These are phyloP conservation scores for Pyrenophora seminiperda DNA, from an alignment of 2,329 filamentous ascomycete genomes.

Conservation along the genomic window DNA sequence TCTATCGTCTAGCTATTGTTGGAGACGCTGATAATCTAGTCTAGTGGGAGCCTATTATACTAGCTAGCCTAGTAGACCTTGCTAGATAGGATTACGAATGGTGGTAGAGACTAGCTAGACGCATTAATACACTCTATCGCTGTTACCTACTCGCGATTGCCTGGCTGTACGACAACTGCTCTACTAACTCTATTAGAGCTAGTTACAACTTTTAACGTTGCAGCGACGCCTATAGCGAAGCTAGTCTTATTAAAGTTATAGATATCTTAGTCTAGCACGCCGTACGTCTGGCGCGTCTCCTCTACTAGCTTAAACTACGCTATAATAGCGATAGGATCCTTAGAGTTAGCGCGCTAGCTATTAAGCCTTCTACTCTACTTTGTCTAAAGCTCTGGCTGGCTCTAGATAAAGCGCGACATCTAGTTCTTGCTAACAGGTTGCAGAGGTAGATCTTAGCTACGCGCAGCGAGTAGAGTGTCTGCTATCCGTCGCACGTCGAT, in stretches of 20 bases:
- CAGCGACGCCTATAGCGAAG: conserved; percentile 40
- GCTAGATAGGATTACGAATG: conserved; percentile 12
- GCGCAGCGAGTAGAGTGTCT: no score
- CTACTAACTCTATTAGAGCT: conserved; percentile 2
- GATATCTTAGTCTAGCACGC: conserved; percentile 7
- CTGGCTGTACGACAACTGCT: not conserved
- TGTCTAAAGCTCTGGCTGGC: conserved; percentile 14
- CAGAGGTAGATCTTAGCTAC: no score
- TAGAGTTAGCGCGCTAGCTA: no score
- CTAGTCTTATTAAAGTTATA: conserved; percentile 28
- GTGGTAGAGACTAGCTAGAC: conserved; percentile 9
- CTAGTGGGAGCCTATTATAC: no score
- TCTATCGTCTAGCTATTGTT: no score
- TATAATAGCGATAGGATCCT: no score
- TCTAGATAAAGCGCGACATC: conserved; percentile 12
- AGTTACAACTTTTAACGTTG: conserved; percentile 11
- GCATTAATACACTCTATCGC: conserved; percentile 9
- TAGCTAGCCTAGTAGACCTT: no score
- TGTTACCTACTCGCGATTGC: conserved; percentile 1
- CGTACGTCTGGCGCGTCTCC: conserved; percentile 7
- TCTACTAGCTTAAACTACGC: no score
- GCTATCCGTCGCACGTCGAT: no score
- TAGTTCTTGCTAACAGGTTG: conserved; percentile 15
- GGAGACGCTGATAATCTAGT: no score
- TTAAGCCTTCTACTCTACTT: no score